These are phyloP conservation scores for Tetraselmis striata DNA, from an alignment of 139 green algal species.

Conservation along the genomic window DNA sequence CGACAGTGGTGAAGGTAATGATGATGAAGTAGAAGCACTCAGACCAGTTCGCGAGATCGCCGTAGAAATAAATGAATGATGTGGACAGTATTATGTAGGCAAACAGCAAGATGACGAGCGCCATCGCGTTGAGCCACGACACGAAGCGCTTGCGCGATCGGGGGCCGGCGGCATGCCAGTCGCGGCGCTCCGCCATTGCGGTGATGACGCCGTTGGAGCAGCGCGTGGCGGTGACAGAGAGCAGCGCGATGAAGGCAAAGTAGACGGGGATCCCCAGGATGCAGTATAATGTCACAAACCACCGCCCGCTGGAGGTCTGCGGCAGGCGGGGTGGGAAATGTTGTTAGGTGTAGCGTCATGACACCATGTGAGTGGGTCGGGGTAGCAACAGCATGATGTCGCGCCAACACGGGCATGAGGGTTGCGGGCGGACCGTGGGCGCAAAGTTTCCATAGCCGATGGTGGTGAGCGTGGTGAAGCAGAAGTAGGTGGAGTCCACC, in stretches of 20 bases:
- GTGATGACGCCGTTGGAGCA: not conserved
- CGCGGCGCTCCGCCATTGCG: not conserved
- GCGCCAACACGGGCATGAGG: too few species aligned
- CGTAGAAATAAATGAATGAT: not conserved
- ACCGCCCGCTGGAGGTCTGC: not conserved
- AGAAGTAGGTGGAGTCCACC: not conserved
- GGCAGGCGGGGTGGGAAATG: too few species aligned
- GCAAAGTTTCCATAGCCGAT: not conserved
- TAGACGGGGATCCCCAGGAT: not conserved
- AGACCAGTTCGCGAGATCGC: not conserved
- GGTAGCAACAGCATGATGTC: too few species aligned
- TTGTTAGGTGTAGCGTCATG: too few species aligned
- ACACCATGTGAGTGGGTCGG: too few species aligned
- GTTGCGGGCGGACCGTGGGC: not conserved
- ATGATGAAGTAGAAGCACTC: not conserved
- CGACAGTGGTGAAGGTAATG: not conserved
- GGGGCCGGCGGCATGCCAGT: too few species aligned
- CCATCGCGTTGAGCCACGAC: not conserved
- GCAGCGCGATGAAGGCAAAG: not conserved
- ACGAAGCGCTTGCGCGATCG: not conserved
- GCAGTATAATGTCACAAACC: not conserved
- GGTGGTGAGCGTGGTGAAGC: not conserved
- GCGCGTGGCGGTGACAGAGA: not conserved
- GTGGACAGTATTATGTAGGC: not conserved
- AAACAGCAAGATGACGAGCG: not conserved